Evolutionary conservation across 1,139 yeast genomes (phyloP), one percentile per base, ranked within the genome.

Genomic region (Hemisphaericaspora subhashii): DNA sequence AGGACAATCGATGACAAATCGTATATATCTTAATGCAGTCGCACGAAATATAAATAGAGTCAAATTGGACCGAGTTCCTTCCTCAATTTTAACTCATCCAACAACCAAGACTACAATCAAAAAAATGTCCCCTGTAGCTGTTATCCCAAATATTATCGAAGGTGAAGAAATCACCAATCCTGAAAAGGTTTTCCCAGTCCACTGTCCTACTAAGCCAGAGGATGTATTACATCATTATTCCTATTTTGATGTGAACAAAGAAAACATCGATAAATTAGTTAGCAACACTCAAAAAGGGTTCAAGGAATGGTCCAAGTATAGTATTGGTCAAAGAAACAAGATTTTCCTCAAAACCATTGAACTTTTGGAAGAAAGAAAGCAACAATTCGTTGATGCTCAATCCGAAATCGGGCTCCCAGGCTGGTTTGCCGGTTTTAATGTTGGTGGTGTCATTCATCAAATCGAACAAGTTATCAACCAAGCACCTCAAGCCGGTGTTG

Each of bases 391-490:
- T 3, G 43, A 54, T 2, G 58, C 65, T 12, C 71, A 65, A 36
- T 14, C 38, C 14, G 67, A 67, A 30, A 62, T 64, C 8, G 78
- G 78, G 1, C 50, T 64, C 2, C 66, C 75, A 3, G 42, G 29
- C 3, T 59, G 66, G 62, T 64, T 74, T 54, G 64, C 72, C 21
- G 57, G 52, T 7, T 55, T 66, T 42, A 65, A 69, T 45, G 64
- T 64, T n/a, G 58, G 53, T 22, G 54, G 49, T 12, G 36, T 53
- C 3, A 45, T 57, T n/a, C 41, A 33, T 4, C 66, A 60, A 31
- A 38, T 59, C 3, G 48, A 57, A 22, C 64, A 60, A 36, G 59
- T 59, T 39, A 50, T 52, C 8, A 39, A 42, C 11, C 53, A 50
- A 10, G 40, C 43, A 9, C 52, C 62, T 2, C 47, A 46, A 3